Conservation (phyloP, 2,329 filamentous ascomycete genomes). For the Podosphaera xanthii region DNA sequence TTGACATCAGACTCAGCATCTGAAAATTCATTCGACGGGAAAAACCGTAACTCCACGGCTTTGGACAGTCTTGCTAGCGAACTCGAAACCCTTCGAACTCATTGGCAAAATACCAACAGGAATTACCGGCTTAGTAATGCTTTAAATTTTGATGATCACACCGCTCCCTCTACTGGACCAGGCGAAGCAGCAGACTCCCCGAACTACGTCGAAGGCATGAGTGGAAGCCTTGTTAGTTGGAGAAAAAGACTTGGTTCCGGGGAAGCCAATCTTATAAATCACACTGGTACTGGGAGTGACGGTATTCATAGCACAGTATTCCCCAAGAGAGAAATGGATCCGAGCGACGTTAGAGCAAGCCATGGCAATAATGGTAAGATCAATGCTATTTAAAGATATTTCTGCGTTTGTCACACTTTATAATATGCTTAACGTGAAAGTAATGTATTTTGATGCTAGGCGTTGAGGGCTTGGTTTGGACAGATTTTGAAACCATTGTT, state of each 20-base stretch:
- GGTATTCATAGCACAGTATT: slow-evolving; percentile 3
- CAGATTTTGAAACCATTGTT: too few species aligned
- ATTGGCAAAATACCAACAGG: slow-evolving; percentile 93
- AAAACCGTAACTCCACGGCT: slow-evolving; percentile 41
- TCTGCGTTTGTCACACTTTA: too few species aligned
- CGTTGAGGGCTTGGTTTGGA: too few species aligned
- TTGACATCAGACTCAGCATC: slow-evolving; percentile 32
- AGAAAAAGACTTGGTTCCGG: slow-evolving; percentile 46
- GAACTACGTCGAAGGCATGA: slow-evolving; percentile 27
- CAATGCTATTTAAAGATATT: neutral
- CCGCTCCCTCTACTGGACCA: slow-evolving; percentile 3
- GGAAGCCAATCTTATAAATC: slow-evolving; percentile 10
- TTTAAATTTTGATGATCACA: slow-evolving; percentile 46
- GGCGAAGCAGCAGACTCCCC: slow-evolving; percentile 21
- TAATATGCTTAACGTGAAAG: too few species aligned
- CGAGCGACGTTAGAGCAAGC: slow-evolving; percentile 4
- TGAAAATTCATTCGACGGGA: slow-evolving; percentile 25
- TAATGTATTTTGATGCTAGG: too few species aligned
- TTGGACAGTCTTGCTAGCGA: slow-evolving; percentile 82
- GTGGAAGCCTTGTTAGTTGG: slow-evolving; percentile 58
- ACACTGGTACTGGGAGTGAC: slow-evolving; percentile 7
- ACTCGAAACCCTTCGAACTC: slow-evolving; percentile 67
- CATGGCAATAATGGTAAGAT: neutral
- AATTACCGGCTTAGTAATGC: slow-evolving; percentile 78
- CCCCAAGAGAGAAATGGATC: slow-evolving; percentile 12